phyloP scores from a whole-genome alignment of 1,284 basidiomycete species.

The Irpex rosettiformis region DNA sequence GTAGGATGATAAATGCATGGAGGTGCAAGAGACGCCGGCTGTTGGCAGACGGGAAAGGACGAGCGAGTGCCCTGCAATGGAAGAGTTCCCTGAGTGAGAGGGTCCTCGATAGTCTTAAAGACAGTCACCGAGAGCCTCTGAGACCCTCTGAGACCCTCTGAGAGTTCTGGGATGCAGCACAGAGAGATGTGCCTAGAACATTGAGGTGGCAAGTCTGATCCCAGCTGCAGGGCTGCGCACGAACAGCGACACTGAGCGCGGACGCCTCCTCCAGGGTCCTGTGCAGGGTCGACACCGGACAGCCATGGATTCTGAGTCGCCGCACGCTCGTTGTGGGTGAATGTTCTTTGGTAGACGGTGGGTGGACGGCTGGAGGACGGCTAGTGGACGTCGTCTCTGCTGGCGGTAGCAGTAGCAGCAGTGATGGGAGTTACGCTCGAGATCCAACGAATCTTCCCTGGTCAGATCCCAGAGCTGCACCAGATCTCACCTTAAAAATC shows the following conservation, averaged over 20 bases:
- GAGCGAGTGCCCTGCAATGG: background rate
- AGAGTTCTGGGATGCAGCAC: too few species aligned
- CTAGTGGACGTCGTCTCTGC: too few species aligned
- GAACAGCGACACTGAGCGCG: background rate
- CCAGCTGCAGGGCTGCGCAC: too few species aligned
- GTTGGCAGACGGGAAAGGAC: background rate
- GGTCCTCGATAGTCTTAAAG: background rate
- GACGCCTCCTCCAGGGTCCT: background rate
- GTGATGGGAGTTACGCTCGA: conserved; percentile 3
- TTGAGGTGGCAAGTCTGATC: too few species aligned
- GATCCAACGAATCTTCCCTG: conserved; percentile 6
- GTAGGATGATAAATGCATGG: background rate
- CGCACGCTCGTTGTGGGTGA: too few species aligned
- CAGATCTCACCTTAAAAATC: conserved; percentile 3
- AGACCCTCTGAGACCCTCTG: too few species aligned
- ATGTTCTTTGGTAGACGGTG: too few species aligned
- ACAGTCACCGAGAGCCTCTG: too few species aligned
- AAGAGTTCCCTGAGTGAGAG: background rate
- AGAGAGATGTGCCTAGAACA: too few species aligned
- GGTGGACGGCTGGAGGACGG: too few species aligned
- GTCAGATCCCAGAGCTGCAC: background rate
- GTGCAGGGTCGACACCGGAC: background rate
- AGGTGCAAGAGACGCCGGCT: background rate
- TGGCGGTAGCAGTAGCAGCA: too few species aligned
- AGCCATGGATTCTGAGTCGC: background rate